Evolutionary conservation across 306 rosid genomes (phyloP), one percentile per base, ranked within the genome.

Genomic region (Cicer pinnatifidum): DNA sequence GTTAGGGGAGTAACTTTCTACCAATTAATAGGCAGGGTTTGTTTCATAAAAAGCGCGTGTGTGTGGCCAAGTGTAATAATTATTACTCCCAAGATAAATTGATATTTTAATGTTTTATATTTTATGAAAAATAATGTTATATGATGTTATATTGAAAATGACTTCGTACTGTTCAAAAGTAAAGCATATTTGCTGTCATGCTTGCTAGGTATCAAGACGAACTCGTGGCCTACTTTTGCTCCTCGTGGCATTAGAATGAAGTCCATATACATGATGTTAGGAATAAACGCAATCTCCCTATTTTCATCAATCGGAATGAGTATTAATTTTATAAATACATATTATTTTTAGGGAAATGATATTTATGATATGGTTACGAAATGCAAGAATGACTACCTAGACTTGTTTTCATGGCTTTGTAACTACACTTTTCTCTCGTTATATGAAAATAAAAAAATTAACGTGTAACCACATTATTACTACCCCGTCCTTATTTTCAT

Each of bases 31-130:
- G 78, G 79, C 79, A 54, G 75, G n/a, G 79, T 8, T 8, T 66
- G 52, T 77, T 33, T 59, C 3, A 33, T 28, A 59, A 59, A 57
- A 9, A 10, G n/a, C 12, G 69, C 35, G 35, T 64, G n/a, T n/a
- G n/a, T n/a, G 38, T 80, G 85, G 81, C 73, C 63, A 2, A 33
- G 51, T 88, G 85, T 82, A 84, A 84, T 83, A 85, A 87, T 82
- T 40, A 33, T 44, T 37, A 38, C 50, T 48, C 19, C 7, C 41
- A 47, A 61, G 28, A 61, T 61, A 61, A 45, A 61, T 20, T 80
- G 57, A 58, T 57, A 43, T 67, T 28, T 81, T 52, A 28, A 43
- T 74, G 9, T 67, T 64, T 35, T 77, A 46, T 15, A 63, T 35
- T 48, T 66, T 46, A 15, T 10, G 11, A 58, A n/a, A 46, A 52